Base-by-base conservation (phyloP, 2,329 filamentous ascomycete species). In the Alternaria arborescens region DNA sequence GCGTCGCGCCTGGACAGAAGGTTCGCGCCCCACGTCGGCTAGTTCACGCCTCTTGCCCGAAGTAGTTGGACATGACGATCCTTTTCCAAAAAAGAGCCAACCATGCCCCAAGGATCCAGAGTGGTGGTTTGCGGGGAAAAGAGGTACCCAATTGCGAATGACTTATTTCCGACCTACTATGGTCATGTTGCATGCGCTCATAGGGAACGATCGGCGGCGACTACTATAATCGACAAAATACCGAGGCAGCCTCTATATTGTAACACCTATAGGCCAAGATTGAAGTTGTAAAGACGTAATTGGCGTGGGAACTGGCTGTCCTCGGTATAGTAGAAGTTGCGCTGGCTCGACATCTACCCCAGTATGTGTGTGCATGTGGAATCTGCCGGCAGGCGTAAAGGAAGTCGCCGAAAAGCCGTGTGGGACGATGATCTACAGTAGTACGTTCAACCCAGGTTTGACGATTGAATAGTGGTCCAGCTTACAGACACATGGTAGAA, bases 21-120 rank as follows among this genome's bases (percentile, higher is more conserved):
- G 46, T 59, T 43, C 44, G 32, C 36, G 26, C 46, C 52, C 40
- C 30, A 30, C 40, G 30, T 22, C 16, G 20, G 32, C 56, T 55
- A 55, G 52, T 50, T 55, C 56, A 55, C 43, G 24, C 26, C 51
- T 50, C 34, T 59, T 59, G 26, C 51, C 51, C 14, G 4, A 59
- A 52, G 11, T 2, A 32, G 42, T 38, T n/a, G 28, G 16, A 14
- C 14, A 28, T 16, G 52, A n/a, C 40, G 52, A 56, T 56, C 52
- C 20, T 38, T 47, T 36, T 14, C 44, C 46, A 12, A 41, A 8
- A 56, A 38, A 11, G 18, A 48, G 40, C 3, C 18, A n/a, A 28
- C n/a, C 32, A 16, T n/a, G 12, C 22, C 10, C 26, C 30, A 52
- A 14, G 32, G 41, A 7, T n/a, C 46, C 52, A 60, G 18, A 22